A percentile compares a stretch with the other conserved stretches of the same genome.
These are phyloP conservation scores for Nephromyces sp. DNA, from an alignment of 169 alveolate genomes.

Conservation along the genomic window DNA sequence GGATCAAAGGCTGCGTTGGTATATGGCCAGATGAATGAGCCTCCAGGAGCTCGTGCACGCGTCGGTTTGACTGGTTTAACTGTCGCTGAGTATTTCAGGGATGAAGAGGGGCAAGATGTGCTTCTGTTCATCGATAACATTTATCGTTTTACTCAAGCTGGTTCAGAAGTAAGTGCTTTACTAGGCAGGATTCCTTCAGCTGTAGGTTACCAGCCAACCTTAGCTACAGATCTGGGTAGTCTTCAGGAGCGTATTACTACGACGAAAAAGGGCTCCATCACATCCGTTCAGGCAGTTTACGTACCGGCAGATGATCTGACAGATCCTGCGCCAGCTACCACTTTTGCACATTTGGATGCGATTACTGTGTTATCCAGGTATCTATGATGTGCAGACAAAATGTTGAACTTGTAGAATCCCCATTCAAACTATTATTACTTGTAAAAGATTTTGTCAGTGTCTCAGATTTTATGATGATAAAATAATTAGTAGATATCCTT, in stretches of 20 bases:
- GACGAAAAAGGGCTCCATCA: conserved; percentile 90
- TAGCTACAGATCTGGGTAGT: conserved; percentile 94
- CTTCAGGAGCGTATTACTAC: conserved; percentile 93
- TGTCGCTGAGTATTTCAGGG: conserved; percentile 96
- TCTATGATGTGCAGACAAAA: too few relatives aligned
- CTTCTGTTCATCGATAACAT: conserved; percentile 89
- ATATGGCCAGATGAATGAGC: conserved; percentile 97
- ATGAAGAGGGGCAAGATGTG: conserved; percentile 87
- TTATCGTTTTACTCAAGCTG: conserved; percentile 90
- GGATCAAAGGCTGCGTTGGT: conserved; percentile 94
- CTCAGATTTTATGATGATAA: too few relatives aligned
- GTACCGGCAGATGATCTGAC: conserved; percentile 97
- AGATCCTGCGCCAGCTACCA: conserved; percentile 98
- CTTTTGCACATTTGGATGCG: conserved; percentile 94
- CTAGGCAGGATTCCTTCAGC: conserved; percentile 93
- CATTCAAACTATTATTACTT: background rate
- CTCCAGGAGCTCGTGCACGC: conserved; percentile 97
- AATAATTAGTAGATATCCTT: too few relatives aligned
- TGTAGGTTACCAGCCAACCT: conserved; percentile 95
- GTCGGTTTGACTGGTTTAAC: conserved; percentile 92
- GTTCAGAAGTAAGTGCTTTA: conserved; percentile 92
- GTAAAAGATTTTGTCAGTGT: background rate
- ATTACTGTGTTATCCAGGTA: conserved; percentile 89
- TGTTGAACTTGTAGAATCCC: background rate
- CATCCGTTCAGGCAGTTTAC: conserved; percentile 95